These are phyloP conservation scores for Macrocybe gigantea DNA, from an alignment of 768 basidiomycete genomes.

Conservation along the genomic window DNA sequence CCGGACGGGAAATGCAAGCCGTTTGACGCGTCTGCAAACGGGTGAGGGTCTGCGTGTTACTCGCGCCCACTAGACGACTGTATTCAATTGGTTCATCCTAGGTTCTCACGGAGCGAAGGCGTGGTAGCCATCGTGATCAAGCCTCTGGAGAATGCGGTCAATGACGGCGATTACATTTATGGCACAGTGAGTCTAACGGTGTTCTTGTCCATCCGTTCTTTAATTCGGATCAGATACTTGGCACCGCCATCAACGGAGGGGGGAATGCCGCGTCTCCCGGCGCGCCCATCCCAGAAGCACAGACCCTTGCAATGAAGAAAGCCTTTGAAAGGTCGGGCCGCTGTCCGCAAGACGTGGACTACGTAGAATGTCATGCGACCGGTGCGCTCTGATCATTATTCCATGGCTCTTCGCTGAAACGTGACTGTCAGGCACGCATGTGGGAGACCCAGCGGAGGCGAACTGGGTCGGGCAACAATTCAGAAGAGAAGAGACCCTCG, in stretches of 20 bases:
- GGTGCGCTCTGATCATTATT: slow-evolving; percentile 13
- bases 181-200: slow-evolving; percentile 22
- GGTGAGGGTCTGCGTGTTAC: slow-evolving; percentile 20
- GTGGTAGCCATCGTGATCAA: slow-evolving; percentile 33
- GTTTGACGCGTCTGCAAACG: slow-evolving; percentile 36
- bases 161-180: slow-evolving; percentile 34
- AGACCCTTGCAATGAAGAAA: slow-evolving; percentile 28
- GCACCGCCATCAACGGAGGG: slow-evolving; percentile 30
- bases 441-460: slow-evolving; percentile 45
- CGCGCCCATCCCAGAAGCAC: slow-evolving; percentile 31
- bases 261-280: slow-evolving; percentile 30
- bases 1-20: slow-evolving; percentile 37
- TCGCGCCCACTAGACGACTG: neutral
- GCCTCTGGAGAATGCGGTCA: slow-evolving; percentile 28
- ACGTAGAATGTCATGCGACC: slow-evolving; percentile 46
- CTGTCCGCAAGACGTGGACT: slow-evolving; percentile 36
- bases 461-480: slow-evolving; percentile 40
- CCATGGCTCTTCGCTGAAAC: too few species aligned
- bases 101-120: slow-evolving; percentile 34
- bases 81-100: slow-evolving; percentile 5
- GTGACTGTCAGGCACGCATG: slow-evolving; percentile 21
- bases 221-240: slow-evolving; percentile 25
- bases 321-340: slow-evolving; percentile 26
- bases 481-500: slow-evolving; percentile 21
- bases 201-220: neutral